Base-by-base conservation (phyloP, 163 green algal species). In the Scenedesmus sp. region DNA sequence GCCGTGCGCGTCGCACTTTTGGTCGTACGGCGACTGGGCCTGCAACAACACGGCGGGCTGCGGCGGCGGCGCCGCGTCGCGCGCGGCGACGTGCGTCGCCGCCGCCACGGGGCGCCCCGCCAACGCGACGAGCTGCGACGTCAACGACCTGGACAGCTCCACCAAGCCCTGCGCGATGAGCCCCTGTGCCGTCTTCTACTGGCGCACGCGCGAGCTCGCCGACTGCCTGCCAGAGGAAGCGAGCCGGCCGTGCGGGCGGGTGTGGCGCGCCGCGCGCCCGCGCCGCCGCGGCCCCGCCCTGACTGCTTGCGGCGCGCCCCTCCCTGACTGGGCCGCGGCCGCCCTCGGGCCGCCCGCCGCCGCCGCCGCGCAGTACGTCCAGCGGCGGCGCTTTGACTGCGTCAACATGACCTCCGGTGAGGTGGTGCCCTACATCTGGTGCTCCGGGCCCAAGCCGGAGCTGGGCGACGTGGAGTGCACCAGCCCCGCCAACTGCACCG, bases 391-490 rank as follows among this genome's bases (percentile, higher is more conserved):
- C 10, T 80, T 80, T 56, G 60, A 80, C 22, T 80, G 72, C n/a
- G 72, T 80, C n/a, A 56, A 72, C 45, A 70, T 71, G 60, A 54
- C 47, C 1, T 56, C 44, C 1, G n/a, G 42, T 28, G 72, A 65
- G 39, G 60, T 80, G 3, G 72, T 80, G 28, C 42, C 72, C 2
- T 11, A 53, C 57, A 70, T 62, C 47, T 72, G 28, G 13, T 72
- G 72, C 72, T 53, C 60, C 17, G 45, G 31, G 10, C 57, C 44
- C 1, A 63, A 64, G 72, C 60, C 72, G 20, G 45, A 80, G 1
- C 36, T 81, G 28, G 74, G 58, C 5, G 71, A 81, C n/a, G 50
- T 67, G 50, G 74, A 81, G 74, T 81, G 74, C 42, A n/a, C 64
- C 7, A 15, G 22, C 14, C 53, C 74, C 0, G 29, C 51, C 1